A percentile compares a stretch with the other conserved stretches of the same genome.
phyloP scores from a whole-genome alignment of 2,329 filamentous ascomycete species.

The Ophiocordyceps australis region DNA sequence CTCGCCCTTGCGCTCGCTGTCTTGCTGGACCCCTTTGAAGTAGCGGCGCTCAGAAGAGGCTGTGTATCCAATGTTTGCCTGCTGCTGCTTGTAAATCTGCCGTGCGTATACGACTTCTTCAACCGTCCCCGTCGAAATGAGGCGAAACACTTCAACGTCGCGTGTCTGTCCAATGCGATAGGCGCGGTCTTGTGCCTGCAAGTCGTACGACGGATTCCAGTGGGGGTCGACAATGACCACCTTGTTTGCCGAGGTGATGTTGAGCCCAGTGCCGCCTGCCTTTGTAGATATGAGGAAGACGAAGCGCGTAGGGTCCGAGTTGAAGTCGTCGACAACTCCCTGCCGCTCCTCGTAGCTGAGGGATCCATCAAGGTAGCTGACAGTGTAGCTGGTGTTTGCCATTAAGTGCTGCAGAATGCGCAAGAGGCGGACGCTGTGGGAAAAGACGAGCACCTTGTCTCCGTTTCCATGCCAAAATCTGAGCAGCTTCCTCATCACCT shows the following conservation, averaged over 20 bases:
- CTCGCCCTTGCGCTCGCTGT: constrained; percentile 69
- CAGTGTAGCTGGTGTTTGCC: constrained; percentile 72
- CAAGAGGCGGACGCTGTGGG: constrained; percentile 72
- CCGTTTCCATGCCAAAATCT: constrained; percentile 79
- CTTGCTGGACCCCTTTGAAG: constrained; percentile 84
- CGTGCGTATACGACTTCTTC: constrained; percentile 95
- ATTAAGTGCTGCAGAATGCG: constrained; percentile 76
- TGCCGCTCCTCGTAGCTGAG: constrained; percentile 73
- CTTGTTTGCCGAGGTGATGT: constrained; percentile 96
- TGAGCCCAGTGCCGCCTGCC: constrained; percentile 82
- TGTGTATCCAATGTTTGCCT: constrained; percentile 93
- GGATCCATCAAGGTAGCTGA: constrained; percentile 77
- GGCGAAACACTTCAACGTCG: constrained; percentile 87
- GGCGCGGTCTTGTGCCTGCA: constrained; percentile 90
- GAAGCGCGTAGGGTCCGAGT: constrained; percentile 70
- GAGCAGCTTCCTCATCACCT: constrained; percentile 68
- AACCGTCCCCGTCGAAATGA: constrained; percentile 81
- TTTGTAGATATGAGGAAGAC: constrained; percentile 92
- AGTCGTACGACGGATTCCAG: constrained; percentile 90
- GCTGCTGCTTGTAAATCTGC: constrained; percentile 98
- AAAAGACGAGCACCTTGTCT: constrained; percentile 92
- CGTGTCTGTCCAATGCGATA: constrained; percentile 88
- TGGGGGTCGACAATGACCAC: constrained; percentile 95
- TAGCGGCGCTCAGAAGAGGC: constrained; percentile 85
- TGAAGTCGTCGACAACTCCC: constrained; percentile 75